A percentile compares a stretch with the other conserved stretches of the same genome.
phyloP scores from a whole-genome alignment of 306 rosid genomes.

The Luffa acutangula region DNA sequence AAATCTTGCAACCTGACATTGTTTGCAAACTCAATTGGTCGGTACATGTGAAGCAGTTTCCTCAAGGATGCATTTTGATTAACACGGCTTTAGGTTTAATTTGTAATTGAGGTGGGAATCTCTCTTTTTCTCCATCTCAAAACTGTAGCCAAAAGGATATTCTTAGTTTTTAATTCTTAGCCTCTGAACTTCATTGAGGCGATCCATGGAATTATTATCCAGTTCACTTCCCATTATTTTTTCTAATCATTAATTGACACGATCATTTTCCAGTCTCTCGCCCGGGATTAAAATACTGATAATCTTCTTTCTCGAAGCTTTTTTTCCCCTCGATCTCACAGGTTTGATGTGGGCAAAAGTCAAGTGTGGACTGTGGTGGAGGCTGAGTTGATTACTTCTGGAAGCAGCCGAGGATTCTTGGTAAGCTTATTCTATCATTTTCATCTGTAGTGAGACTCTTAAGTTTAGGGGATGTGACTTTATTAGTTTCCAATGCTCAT shows the following conservation, averaged over 20 bases:
- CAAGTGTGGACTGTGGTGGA: background rate
- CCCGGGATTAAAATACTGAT: background rate
- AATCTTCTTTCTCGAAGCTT: background rate
- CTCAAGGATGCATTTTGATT: constrained; percentile 17
- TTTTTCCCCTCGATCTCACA: background rate
- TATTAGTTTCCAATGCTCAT: background rate
- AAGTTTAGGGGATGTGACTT: background rate
- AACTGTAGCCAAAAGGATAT: constrained; percentile 13
- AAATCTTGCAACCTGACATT: constrained; percentile 10
- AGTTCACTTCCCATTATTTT: background rate
- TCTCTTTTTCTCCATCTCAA: constrained; percentile 1
- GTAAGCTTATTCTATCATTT: background rate
- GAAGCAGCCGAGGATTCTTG: background rate
- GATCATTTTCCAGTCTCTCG: background rate
- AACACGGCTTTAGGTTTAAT: constrained; percentile 20
- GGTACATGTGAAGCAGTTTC: constrained; percentile 10
- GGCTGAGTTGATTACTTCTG: background rate
- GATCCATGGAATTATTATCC: background rate
- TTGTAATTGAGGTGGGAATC: constrained; percentile 23
- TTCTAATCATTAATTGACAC: background rate
- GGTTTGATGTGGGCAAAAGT: background rate
- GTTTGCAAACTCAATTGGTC: background rate
- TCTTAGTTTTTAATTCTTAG: constrained; percentile 7
- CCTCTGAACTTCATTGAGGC: background rate
- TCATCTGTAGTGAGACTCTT: background rate